phyloP scores from a whole-genome alignment of 176 grass and related monocot species.

The Chrysopogon serrulatus region DNA sequence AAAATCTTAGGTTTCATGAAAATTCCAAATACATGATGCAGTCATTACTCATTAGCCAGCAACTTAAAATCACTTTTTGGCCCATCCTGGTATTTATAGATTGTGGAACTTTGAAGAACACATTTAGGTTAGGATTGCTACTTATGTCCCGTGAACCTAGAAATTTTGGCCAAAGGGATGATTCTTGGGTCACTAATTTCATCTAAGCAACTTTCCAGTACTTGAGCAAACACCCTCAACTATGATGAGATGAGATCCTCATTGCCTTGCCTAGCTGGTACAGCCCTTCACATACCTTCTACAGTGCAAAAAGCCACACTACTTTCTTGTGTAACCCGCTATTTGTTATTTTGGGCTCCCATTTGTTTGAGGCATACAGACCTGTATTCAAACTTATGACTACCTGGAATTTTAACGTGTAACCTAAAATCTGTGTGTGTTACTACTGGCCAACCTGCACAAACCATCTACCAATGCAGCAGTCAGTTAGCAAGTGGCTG shows the following conservation, averaged over 20 bases:
- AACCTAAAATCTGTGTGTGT: not conserved
- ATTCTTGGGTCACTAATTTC: not conserved
- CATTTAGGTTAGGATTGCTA: not conserved
- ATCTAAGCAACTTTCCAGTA: constrained; percentile 10
- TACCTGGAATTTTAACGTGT: not conserved
- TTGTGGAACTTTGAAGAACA: constrained; percentile 8
- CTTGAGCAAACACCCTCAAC: not conserved
- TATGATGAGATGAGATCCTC: not conserved
- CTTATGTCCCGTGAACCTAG: not conserved
- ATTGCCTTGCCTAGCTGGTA: not conserved
- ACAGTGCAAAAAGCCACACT: not conserved
- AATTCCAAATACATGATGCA: not conserved
- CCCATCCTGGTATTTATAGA: not conserved
- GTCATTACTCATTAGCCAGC: not conserved
- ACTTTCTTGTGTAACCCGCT: not conserved
- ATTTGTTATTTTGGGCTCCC: not conserved
- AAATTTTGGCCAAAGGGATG: constrained; percentile 14
- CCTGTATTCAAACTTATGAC: not conserved
- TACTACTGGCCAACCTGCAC: not conserved
- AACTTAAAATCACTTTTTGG: not conserved
- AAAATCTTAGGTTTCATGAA: not conserved
- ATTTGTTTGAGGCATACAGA: not conserved
- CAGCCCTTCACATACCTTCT: not conserved
- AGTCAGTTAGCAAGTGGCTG: not conserved
- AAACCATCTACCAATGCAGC: not conserved